These are phyloP conservation scores for Malassezia sympodialis DNA, from an alignment of 1,284 basidiomycete genomes.

Conservation along the genomic window DNA sequence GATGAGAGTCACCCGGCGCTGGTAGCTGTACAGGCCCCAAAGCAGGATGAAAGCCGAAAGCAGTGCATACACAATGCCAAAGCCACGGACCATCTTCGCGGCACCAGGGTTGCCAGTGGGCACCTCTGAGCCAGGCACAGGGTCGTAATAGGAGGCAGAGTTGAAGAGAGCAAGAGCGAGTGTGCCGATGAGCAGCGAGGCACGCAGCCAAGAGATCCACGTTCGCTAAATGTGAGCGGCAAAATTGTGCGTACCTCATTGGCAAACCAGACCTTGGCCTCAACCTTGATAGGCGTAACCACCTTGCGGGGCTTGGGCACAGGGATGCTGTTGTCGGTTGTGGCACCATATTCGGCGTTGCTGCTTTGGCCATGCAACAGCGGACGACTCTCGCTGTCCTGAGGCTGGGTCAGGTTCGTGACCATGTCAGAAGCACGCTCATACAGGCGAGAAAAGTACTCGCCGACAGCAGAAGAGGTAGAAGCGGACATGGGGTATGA, in stretches of 20 bases:
- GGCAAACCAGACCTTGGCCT: slow-evolving; percentile 48
- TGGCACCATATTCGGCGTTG: slow-evolving; percentile 16
- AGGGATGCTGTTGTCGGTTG: slow-evolving; percentile 15
- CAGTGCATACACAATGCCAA: slow-evolving; percentile 73
- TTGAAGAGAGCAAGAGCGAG: slow-evolving; percentile 82
- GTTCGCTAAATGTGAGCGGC: slow-evolving; percentile 47
- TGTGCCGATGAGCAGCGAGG: slow-evolving; percentile 71
- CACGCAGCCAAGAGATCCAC: slow-evolving; percentile 82
- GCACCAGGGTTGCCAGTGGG: not conserved
- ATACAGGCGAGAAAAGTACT: slow-evolving; percentile 1
- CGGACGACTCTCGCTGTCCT: slow-evolving; percentile 5
- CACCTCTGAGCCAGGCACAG: slow-evolving; percentile 6
- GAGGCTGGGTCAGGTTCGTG: not conserved
- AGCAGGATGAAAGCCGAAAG: slow-evolving; percentile 53
- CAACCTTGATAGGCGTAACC: slow-evolving; percentile 38
- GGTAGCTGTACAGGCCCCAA: slow-evolving; percentile 79
- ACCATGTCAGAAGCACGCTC: slow-evolving; percentile 9
- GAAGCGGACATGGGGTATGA: not conserved
- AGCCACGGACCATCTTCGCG: slow-evolving; percentile 47
- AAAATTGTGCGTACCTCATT: slow-evolving; percentile 49
- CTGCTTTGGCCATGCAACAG: slow-evolving; percentile 13
- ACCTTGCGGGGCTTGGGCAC: slow-evolving; percentile 53
- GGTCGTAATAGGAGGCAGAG: slow-evolving; percentile 54
- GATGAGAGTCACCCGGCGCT: slow-evolving; percentile 81
- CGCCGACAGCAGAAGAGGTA: not conserved